phyloP scores from a whole-genome alignment of 139 green algal genomes.

The Chlamydomonas incerta region DNA sequence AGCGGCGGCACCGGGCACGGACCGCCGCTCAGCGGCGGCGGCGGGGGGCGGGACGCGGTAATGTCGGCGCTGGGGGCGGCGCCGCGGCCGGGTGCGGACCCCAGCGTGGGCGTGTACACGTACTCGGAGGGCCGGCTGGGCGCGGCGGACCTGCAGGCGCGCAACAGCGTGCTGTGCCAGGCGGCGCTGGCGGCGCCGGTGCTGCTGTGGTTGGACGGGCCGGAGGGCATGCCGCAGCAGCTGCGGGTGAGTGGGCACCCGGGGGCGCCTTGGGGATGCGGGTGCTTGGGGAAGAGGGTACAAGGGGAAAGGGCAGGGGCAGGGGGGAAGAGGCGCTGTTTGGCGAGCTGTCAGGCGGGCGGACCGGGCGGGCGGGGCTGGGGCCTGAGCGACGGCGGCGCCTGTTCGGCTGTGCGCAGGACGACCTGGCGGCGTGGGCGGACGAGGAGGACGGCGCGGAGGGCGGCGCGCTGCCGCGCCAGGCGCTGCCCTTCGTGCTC shows the following conservation, averaged over 20 bases:
- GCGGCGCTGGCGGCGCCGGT: slow-evolving; percentile 79
- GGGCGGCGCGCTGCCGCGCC: background rate
- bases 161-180: slow-evolving; percentile 86
- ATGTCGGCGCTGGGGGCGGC: background rate
- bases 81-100: slow-evolving; percentile 13
- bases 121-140: slow-evolving; percentile 51
- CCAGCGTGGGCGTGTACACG: slow-evolving; percentile 44
- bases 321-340: too few relatives aligned
- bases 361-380: too few relatives aligned
- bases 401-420: background rate
- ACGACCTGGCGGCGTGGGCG: background rate
- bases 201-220: slow-evolving; percentile 67
- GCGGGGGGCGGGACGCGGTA: background rate
- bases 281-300: background rate
- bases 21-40: background rate
- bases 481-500: background rate
- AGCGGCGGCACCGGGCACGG: background rate
- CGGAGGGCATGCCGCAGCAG: background rate
- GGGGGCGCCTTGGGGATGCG: background rate
- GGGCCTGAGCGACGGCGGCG: too few relatives aligned
- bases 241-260: background rate
- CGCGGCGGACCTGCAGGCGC: slow-evolving; percentile 63
- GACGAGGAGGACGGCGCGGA: background rate
- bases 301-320: too few relatives aligned
- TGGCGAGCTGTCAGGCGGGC: too few relatives aligned